Evolutionary conservation across 306 rosid species (phyloP).

Genomic region (Dryas drummondii): DNA sequence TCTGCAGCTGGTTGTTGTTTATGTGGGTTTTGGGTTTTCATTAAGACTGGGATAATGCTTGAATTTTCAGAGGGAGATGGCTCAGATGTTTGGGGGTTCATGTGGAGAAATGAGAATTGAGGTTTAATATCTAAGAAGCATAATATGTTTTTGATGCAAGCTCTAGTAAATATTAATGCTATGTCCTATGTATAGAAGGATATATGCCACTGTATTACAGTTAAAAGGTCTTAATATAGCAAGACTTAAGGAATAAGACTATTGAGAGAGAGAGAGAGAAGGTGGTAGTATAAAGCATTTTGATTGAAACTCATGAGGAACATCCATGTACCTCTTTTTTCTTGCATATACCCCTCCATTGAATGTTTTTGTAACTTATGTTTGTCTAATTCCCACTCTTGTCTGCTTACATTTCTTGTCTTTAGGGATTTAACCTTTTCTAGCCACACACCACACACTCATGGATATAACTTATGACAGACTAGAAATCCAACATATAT

Average conservation of each 20-base stretch:
- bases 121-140: neutral
- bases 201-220: conserved; percentile 52
- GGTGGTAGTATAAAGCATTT: conserved; percentile 26
- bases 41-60: conserved; percentile 35
- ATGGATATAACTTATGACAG: conserved; percentile 28
- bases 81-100: conserved; percentile 35
- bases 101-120: conserved; percentile 16
- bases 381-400: conserved; percentile 37
- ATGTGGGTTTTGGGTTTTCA: conserved; percentile 24
- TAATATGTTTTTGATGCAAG: neutral
- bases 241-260: conserved; percentile 48
- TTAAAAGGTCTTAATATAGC: conserved; percentile 73
- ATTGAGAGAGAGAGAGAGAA: conserved; percentile 24
- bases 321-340: conserved; percentile 34
- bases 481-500: conserved; percentile 34
- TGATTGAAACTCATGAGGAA: conserved; percentile 49
- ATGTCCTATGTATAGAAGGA: conserved; percentile 40
- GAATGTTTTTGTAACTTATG: conserved; percentile 21
- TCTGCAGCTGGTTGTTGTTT: conserved; percentile 5
- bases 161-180: conserved; percentile 32
- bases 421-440: conserved; percentile 28
- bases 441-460: conserved; percentile 19
- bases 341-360: conserved; percentile 30
- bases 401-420: conserved; percentile 41
- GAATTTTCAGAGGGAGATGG: conserved; percentile 47